Conservation (phyloP, 208 protist genomes). For the Leptomonas pyrrhocoris region DNA sequence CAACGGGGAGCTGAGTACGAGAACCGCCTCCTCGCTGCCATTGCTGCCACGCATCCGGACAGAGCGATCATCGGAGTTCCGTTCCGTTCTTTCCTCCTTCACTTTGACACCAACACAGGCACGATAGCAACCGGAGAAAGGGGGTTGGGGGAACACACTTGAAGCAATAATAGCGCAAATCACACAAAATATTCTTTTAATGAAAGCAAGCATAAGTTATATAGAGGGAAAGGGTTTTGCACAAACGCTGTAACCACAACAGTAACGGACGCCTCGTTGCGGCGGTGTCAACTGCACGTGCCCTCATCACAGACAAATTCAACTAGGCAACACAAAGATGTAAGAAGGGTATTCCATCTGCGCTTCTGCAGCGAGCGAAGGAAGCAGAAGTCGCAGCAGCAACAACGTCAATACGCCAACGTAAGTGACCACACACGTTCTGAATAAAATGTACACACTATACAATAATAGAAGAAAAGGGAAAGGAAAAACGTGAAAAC, state of each 20-base stretch:
- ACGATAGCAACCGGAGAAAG: no score
- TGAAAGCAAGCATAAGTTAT: not conserved
- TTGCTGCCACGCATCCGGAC: no score
- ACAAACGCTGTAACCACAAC: not conserved
- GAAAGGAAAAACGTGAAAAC: slow-evolving; percentile 22
- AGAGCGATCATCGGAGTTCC: no score
- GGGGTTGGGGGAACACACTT: no score
- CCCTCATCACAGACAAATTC: not conserved
- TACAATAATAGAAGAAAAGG: slow-evolving; percentile 21
- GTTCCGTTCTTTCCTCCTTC: no score
- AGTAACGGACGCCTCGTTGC: not conserved
- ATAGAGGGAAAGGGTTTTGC: slow-evolving; percentile 3
- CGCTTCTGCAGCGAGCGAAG: not conserved
- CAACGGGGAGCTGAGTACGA: no score
- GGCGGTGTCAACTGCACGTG: not conserved
- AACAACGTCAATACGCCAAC: not conserved
- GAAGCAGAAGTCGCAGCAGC: not conserved
- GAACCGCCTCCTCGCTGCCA: no score
- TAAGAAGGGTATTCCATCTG: not conserved
- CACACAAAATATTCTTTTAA: not conserved
- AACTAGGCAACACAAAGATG: not conserved
- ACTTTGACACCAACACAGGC: no score
- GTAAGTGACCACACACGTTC: not conserved
- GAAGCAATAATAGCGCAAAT: no score
- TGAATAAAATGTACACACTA: slow-evolving; percentile 33